Evolutionary conservation across 2,329 filamentous ascomycete species (phyloP).

Genomic region (Cercospora beticola): DNA sequence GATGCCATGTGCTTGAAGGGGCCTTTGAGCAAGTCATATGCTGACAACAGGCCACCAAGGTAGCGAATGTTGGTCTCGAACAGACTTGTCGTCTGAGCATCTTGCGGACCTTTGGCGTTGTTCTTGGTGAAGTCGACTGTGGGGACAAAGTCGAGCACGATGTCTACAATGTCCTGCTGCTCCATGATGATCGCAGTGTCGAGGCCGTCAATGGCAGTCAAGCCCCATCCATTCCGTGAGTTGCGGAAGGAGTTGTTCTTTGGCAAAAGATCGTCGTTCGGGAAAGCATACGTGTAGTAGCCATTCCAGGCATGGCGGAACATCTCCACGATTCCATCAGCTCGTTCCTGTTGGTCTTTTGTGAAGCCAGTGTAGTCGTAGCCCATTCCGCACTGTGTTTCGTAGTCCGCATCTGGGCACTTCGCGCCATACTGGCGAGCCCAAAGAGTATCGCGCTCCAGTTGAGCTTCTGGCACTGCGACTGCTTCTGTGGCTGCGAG

Average conservation of each 20-base stretch:
- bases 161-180: constrained; percentile 63
- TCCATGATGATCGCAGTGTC: constrained; percentile 78
- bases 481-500: not conserved
- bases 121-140: constrained; percentile 68
- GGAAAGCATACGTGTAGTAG: constrained; percentile 40
- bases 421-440: not conserved
- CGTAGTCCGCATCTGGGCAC: constrained; percentile 6
- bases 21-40: constrained; percentile 70
- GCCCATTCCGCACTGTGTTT: constrained; percentile 16
- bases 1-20: constrained; percentile 47
- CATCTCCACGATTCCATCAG: constrained; percentile 63
- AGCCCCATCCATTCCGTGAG: constrained; percentile 80
- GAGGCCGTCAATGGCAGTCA: constrained; percentile 76
- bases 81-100: constrained; percentile 52
- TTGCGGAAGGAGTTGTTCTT: constrained; percentile 65
- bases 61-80: constrained; percentile 94
- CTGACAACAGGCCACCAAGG: constrained; percentile 75
- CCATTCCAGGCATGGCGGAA: constrained; percentile 71
- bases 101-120: constrained; percentile 13
- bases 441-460: not conserved
- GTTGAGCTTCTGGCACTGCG: not conserved
- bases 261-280: constrained; percentile 63
- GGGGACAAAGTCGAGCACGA: constrained; percentile 69
- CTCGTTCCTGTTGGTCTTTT: constrained; percentile 38
- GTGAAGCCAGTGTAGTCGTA: constrained; percentile 23